Base-by-base conservation (phyloP, 176 grass and related monocot species). In the Avena sativa region DNA sequence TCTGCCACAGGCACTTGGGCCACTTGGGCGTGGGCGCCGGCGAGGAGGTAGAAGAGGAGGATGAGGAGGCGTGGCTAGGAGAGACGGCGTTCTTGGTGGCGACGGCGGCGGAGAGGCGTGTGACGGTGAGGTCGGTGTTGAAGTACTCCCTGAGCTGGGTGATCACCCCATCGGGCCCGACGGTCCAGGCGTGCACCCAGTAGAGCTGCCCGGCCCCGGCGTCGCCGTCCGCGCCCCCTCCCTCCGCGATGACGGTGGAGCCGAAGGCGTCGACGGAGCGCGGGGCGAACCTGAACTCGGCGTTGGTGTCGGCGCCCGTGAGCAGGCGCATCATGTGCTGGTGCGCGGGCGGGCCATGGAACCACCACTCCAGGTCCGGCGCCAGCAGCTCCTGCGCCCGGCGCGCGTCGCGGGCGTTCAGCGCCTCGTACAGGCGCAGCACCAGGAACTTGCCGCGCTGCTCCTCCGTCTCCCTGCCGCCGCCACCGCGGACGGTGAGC, bases 341-440 rank as follows among this genome's bases (percentile, higher is more conserved):
- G 87, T 85, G 88, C 75, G 71, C 43, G 2, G 90, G 92, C 12
- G 95, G 95, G 20, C 95, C 95, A 82, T 97, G 95, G 88, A 97
- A 97, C 95, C 95, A 97, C 95, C 95, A 97, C 88, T 97, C 95
- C 71, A 97, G 83, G 89, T 97, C 95, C 25, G 92, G 88, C 51
- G 84, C 87, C 36, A 97, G 92, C 28, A 97, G 90, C 52, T 73
- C 82, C 86, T 91, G 92, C 58, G 90, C 95, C 4, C 78, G 47
- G 14, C 66, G 86, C 28, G 89, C 88, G 92, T 94, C 84, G 58
- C 92, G 68, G 73, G 62, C 30, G 88, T 86, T 86, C 13, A 97
- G 83, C 47, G 90, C 95, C 90, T 92, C 90, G 87, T 97, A 97
- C 46, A 97, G 88, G 51, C 67, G 30, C 62, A 85, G 92, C 74